Percentiles rank a stretch among this genome's conserved stretches.
Conservation (phyloP, 257 asterid species). For the Nicotiana sylvestris region DNA sequence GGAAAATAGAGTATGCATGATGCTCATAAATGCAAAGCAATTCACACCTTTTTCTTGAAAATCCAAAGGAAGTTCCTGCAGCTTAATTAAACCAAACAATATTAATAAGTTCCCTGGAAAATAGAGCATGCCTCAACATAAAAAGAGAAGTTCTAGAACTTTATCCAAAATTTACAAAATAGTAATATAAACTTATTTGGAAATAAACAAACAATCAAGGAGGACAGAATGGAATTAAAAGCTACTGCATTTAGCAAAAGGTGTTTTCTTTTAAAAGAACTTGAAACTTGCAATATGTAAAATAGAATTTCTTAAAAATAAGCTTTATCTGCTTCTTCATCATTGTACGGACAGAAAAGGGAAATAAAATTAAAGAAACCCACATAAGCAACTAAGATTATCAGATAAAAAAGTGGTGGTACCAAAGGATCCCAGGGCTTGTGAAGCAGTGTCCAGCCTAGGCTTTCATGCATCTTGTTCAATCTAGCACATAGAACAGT, state of each 20-base stretch:
- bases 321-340: neutral
- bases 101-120: neutral
- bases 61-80: constrained; percentile 18
- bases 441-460: constrained; percentile 3
- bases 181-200: neutral
- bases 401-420: no score
- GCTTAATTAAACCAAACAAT: neutral
- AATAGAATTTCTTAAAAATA: neutral
- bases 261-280: no score
- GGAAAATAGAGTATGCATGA: constrained; percentile 39
- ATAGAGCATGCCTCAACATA: neutral
- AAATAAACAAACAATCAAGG: neutral
- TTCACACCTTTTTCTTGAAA: constrained; percentile 9
- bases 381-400: neutral
- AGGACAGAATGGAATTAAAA: no score
- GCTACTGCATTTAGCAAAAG: no score
- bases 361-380: neutral
- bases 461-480: neutral
- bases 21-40: constrained; percentile 21
- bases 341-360: neutral
- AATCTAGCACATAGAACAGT: no score
- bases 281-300: neutral
- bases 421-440: neutral
- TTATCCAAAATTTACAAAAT: neutral
- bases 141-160: neutral